Conservation (phyloP, 352 stramenopile genomes). For the Globisporangium orthogonon region DNA sequence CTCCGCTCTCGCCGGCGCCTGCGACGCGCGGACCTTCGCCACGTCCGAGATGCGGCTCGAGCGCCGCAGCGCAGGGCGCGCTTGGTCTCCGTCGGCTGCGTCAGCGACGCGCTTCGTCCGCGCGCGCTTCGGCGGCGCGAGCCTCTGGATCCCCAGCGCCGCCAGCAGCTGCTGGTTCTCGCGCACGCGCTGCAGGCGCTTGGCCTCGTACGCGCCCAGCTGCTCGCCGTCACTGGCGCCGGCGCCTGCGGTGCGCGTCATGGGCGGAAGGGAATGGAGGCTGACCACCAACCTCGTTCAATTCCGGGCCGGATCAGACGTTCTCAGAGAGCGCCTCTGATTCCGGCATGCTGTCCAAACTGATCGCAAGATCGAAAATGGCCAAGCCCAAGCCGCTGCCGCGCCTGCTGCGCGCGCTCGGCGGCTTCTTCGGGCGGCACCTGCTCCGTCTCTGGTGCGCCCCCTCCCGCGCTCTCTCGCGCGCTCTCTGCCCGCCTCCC, state of each 20-base stretch:
- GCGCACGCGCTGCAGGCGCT: constrained; percentile 45
- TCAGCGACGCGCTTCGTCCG: neutral
- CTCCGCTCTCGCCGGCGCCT: neutral
- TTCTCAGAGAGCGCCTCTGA: too few relatives aligned
- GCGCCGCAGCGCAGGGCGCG: constrained; percentile 15
- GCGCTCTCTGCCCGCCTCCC: too few relatives aligned
- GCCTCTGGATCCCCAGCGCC: constrained; percentile 26
- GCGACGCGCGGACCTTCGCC: neutral
- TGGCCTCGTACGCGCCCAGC: constrained; percentile 51
- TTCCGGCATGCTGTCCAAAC: too few relatives aligned
- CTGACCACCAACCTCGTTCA: too few relatives aligned
- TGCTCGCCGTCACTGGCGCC: neutral
- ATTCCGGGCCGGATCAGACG: too few relatives aligned
- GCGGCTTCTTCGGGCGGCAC: constrained; percentile 3
- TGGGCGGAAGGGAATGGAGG: too few relatives aligned
- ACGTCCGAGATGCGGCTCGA: constrained; percentile 14
- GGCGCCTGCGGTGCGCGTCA: too few relatives aligned
- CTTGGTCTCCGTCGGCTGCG: neutral
- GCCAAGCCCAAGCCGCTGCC: constrained; percentile 11
- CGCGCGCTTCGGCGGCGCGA: neutral
- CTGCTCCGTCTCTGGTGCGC: constrained; percentile 11
- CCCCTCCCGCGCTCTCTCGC: neutral
- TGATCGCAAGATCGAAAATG: too few relatives aligned
- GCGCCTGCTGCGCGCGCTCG: constrained; percentile 7
- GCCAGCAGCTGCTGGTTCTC: constrained; percentile 38